Conservation (phyloP, 345 rosid genomes). For the Nephelium lappaceum region DNA sequence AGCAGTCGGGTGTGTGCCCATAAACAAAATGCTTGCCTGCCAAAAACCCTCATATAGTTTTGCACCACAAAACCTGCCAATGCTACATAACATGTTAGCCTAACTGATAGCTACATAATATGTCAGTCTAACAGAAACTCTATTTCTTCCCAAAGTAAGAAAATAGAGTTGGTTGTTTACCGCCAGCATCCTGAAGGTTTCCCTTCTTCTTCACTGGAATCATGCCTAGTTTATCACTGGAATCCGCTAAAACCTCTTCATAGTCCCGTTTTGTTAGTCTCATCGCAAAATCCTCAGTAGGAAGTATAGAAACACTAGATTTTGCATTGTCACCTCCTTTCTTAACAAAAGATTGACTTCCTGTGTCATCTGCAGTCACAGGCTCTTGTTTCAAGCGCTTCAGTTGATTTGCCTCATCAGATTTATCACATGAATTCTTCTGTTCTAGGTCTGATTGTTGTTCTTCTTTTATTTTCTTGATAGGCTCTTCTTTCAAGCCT, state of each 20-base stretch:
- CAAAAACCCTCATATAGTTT: neutral
- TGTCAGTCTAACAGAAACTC: slow-evolving; percentile 20
- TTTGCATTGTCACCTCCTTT: slow-evolving; percentile 24
- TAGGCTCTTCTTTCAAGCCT: slow-evolving; percentile 32
- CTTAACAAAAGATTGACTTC: neutral
- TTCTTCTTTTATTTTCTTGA: slow-evolving; percentile 3
- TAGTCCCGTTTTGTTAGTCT: slow-evolving; percentile 45
- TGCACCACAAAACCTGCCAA: neutral
- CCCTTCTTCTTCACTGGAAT: slow-evolving; percentile 51
- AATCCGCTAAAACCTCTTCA: slow-evolving; percentile 35
- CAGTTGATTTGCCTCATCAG: slow-evolving; percentile 11
- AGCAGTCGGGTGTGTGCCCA: neutral
- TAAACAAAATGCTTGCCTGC: neutral
- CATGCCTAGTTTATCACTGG: slow-evolving; percentile 9
- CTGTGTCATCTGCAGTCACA: slow-evolving; percentile 25
- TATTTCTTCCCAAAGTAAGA: slow-evolving; percentile 61
- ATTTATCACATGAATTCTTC: neutral
- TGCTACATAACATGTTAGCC: neutral
- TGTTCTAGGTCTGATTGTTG: neutral
- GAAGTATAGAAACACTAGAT: neutral
- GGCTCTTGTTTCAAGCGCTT: slow-evolving; percentile 16
- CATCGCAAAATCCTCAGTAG: slow-evolving; percentile 29
- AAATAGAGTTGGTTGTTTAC: slow-evolving; percentile 63
- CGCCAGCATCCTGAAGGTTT: slow-evolving; percentile 37
- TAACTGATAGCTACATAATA: neutral